These are phyloP conservation scores for Blastocystis sp. DNA, from an alignment of 352 stramenopile genomes.

Conservation along the genomic window DNA sequence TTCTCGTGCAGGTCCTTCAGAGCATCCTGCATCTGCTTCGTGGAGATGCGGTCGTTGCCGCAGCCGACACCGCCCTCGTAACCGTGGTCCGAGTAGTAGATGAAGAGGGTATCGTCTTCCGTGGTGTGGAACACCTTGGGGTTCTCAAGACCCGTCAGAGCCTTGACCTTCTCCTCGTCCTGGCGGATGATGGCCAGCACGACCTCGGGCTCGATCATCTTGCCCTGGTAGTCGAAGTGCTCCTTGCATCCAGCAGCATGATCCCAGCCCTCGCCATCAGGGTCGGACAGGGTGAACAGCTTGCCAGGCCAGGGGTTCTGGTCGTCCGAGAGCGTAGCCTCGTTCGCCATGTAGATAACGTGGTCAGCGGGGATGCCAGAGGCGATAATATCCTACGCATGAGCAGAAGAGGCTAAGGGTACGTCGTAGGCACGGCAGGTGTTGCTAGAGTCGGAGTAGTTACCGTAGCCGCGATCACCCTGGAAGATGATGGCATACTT, in stretches of 20 bases:
- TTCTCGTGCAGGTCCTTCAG: slow-evolving; percentile 77
- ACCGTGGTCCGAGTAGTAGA: slow-evolving; percentile 57
- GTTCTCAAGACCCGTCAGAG: not conserved
- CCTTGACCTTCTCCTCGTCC: slow-evolving; percentile 27
- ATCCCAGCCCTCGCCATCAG: not conserved
- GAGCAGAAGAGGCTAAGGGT: not conserved
- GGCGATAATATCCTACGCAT: slow-evolving; percentile 26
- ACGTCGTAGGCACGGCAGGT: slow-evolving; percentile 60
- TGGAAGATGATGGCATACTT: slow-evolving; percentile 53
- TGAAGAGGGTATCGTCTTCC: slow-evolving; percentile 46
- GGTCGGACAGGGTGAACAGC: slow-evolving; percentile 1
- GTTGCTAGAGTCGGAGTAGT: slow-evolving; percentile 56
- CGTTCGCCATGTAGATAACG: slow-evolving; percentile 22
- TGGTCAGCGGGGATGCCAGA: slow-evolving; percentile 30
- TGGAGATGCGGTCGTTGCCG: not conserved
- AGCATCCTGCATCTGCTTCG: not conserved
- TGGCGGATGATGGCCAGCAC: slow-evolving; percentile 3
- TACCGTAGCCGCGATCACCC: slow-evolving; percentile 42
- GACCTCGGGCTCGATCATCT: slow-evolving; percentile 8
- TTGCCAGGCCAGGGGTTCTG: slow-evolving; percentile 31
- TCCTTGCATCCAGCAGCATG: not conserved
- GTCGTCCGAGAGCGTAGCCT: not conserved
- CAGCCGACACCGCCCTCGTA: not conserved
- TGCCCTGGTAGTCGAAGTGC: slow-evolving; percentile 23
- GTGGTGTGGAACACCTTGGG: slow-evolving; percentile 54